A percentile compares a stretch with the other conserved stretches of the same genome.
These are phyloP conservation scores for Ampelocalamus luodianensis DNA, from an alignment of 176 grass and related monocot species.

Conservation along the genomic window DNA sequence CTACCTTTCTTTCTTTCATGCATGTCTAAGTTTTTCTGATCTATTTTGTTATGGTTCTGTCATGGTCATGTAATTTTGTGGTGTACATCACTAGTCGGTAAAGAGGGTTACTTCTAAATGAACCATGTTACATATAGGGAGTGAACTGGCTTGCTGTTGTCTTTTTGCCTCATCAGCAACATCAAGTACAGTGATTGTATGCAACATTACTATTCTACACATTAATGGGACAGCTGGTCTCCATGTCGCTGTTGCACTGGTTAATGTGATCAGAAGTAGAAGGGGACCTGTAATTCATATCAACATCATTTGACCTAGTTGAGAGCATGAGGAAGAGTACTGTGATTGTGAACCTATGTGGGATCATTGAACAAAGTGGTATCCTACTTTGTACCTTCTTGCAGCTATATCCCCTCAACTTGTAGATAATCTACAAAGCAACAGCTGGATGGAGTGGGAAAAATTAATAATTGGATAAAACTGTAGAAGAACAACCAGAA, in stretches of 20 bases:
- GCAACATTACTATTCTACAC: not conserved
- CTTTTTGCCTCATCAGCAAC: not conserved
- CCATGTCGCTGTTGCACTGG: not conserved
- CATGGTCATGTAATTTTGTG: constrained; percentile 12
- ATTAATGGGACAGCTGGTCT: not conserved
- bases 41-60: not conserved
- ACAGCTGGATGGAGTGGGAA: not conserved
- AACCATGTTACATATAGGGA: not conserved
- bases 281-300: not conserved
- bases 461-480: constrained; percentile 5
- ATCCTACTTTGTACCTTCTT: constrained; percentile 1
- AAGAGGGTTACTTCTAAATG: not conserved
- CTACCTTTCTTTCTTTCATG: constrained; percentile 16
- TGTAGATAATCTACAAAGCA: not conserved
- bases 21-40: constrained; percentile 17
- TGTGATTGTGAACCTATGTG: constrained; percentile 14
- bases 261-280: not conserved
- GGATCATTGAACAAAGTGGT: constrained; percentile 11
- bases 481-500: constrained; percentile 1
- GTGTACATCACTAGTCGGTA: not conserved
- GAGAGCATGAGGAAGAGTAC: not conserved
- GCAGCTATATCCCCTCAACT: not conserved
- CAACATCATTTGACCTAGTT: constrained; percentile 11
- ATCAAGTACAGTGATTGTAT: constrained; percentile 5
- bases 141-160: constrained; percentile 8